A percentile compares a stretch with the other conserved stretches of the same genome.
Conservation (phyloP, 768 basidiomycete species). For the Lactarius hatsudake region DNA sequence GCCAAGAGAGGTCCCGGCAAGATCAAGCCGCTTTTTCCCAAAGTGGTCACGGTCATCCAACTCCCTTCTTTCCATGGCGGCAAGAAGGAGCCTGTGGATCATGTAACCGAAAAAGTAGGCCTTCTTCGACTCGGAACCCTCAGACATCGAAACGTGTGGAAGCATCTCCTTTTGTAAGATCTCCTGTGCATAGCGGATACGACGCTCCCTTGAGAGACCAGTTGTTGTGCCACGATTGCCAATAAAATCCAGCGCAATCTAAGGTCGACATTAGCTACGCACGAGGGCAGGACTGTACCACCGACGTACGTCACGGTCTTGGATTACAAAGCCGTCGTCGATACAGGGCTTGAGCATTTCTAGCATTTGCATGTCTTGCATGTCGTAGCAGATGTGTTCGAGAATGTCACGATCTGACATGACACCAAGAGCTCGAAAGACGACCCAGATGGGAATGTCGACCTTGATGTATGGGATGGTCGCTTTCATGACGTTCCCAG, state of each 20-base stretch:
- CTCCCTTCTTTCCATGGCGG: conserved; percentile 91
- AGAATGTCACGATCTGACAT: conserved; percentile 97
- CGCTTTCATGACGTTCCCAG: conserved; percentile 92
- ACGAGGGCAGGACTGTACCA: neutral
- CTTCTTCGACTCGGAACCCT: conserved; percentile 96
- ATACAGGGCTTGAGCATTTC: conserved; percentile 99
- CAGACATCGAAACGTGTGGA: conserved; percentile 93
- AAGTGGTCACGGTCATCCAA: conserved; percentile 99
- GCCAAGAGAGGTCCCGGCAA: conserved; percentile 96
- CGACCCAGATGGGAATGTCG: conserved; percentile 98
- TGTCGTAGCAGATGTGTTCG: conserved; percentile 97
- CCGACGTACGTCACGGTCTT: conserved; percentile 79
- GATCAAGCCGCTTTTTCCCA: conserved; percentile 94
- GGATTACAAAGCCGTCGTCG: conserved; percentile 97
- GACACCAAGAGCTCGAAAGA: conserved; percentile 96
- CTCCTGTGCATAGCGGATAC: conserved; percentile 95
- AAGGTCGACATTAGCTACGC: conserved; percentile 21
- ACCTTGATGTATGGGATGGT: conserved; percentile 98
- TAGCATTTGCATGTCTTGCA: conserved; percentile 92
- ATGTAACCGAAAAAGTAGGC: conserved; percentile 99
- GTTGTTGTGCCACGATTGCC: conserved; percentile 96
- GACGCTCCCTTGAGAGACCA: conserved; percentile 86
- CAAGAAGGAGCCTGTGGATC: conserved; percentile 93
- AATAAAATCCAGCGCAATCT: conserved; percentile 91
- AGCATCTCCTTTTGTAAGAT: conserved; percentile 99